Evolutionary conservation across 1,284 basidiomycete genomes (phyloP).

Genomic region (Apiotrichum laibachii): DNA sequence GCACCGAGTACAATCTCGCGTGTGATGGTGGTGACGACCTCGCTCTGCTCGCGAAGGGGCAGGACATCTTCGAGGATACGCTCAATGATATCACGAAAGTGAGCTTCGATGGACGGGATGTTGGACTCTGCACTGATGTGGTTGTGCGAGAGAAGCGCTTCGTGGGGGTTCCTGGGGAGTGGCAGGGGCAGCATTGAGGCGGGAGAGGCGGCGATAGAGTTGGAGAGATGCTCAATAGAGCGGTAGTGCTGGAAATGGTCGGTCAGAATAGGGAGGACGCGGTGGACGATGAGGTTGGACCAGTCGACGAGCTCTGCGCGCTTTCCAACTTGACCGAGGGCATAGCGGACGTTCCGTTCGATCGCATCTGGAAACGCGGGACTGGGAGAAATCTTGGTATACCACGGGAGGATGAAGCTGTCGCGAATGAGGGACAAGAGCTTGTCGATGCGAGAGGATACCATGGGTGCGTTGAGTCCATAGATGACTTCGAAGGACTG

Average conservation of each 20-base stretch:
- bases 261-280: conserved; percentile 80
- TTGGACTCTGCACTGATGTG: conserved; percentile 77
- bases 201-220: conserved; percentile 42
- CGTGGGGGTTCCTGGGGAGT: conserved; percentile 56
- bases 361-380: conserved; percentile 83
- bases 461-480: conserved; percentile 7
- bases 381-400: conserved; percentile 74
- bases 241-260: conserved; percentile 84
- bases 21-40: conserved; percentile 67
- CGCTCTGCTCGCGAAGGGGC: conserved; percentile 72
- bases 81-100: conserved; percentile 70
- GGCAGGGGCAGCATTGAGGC: conserved; percentile 43
- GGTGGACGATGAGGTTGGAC: conserved; percentile 72
- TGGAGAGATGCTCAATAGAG: conserved; percentile 69
- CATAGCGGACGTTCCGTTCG: conserved; percentile 68
- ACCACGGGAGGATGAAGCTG: conserved; percentile 84
- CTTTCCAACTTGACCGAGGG: conserved; percentile 60
- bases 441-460: conserved; percentile 68
- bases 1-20: conserved; percentile 80
- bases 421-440: conserved; percentile 73
- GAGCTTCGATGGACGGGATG: conserved; percentile 85
- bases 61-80: conserved; percentile 68
- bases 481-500: conserved; percentile 3
- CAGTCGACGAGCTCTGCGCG: conserved; percentile 66
- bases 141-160: conserved; percentile 78